Percentiles rank a stretch among this genome's conserved stretches.
Evolutionary conservation across 306 rosid species (phyloP).

Genomic region (Geum urbanum): DNA sequence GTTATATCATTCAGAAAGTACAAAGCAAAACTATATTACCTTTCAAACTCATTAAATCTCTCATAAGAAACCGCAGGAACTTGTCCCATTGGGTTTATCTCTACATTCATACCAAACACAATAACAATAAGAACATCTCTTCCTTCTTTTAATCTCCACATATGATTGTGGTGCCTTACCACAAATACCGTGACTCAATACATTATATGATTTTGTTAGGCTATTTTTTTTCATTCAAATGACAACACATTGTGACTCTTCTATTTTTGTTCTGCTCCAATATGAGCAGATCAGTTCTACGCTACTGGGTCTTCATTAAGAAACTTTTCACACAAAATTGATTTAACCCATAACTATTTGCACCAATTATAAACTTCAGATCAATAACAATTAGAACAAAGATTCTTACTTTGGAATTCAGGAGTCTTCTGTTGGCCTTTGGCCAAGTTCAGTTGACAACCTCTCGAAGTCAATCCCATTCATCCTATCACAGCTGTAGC

Average conservation of each 20-base stretch:
- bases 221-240: too few relatives aligned
- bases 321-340: not conserved
- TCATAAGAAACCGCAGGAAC: constrained; percentile 87
- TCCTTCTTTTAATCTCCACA: not conserved
- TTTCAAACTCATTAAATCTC: constrained; percentile 73
- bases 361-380: not conserved
- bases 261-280: not conserved
- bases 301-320: not conserved
- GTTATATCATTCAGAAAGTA: not conserved
- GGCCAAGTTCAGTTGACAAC: constrained; percentile 41
- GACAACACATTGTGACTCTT: too few relatives aligned
- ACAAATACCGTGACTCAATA: too few relatives aligned
- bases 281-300: not conserved
- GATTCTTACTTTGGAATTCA: constrained; percentile 49
- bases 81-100: constrained; percentile 66
- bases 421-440: constrained; percentile 59
- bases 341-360: not conserved
- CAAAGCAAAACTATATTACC: constrained; percentile 33
- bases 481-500: constrained; percentile 29
- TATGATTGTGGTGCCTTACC: not conserved
- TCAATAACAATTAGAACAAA: not conserved
- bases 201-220: too few relatives aligned
- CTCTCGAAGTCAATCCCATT: constrained; percentile 81
- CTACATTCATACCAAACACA: constrained; percentile 39
- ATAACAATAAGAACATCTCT: not conserved